Evolutionary conservation across 1,284 basidiomycete species (phyloP).

Genomic region (Pseudozyma hubeiensis): DNA sequence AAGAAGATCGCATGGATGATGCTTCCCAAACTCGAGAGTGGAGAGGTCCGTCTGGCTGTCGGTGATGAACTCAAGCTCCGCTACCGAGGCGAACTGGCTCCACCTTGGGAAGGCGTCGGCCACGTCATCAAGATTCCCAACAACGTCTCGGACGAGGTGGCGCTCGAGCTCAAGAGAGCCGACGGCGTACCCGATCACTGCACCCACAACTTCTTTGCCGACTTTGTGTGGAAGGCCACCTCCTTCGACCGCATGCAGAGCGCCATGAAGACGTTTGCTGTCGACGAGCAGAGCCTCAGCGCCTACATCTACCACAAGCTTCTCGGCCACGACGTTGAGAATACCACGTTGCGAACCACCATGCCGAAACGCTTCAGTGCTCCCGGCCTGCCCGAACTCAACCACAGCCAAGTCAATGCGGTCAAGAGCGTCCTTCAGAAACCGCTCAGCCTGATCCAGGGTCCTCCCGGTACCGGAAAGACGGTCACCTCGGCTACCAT

Average conservation of each 20-base stretch:
- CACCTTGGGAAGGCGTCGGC: constrained; percentile 90
- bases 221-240: constrained; percentile 99
- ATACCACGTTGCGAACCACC: constrained; percentile 81
- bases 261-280: constrained; percentile 99
- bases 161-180: constrained; percentile 86
- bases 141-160: constrained; percentile 98
- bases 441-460: constrained; percentile 93
- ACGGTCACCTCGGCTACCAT: constrained; percentile 99
- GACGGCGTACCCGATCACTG: constrained; percentile 95
- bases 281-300: constrained; percentile 98
- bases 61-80: constrained; percentile 93
- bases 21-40: constrained; percentile 95
- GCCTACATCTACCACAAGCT: constrained; percentile 99
- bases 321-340: constrained; percentile 92
- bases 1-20: constrained; percentile 97
- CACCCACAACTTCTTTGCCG: constrained; percentile 92
- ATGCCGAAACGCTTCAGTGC: constrained; percentile 98
- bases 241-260: constrained; percentile 99
- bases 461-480: constrained; percentile 98
- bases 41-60: constrained; percentile 94
- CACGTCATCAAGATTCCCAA: constrained; percentile 99
- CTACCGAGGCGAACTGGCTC: constrained; percentile 85
- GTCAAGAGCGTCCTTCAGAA: constrained; percentile 99
- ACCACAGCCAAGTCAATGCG: constrained; percentile 98
- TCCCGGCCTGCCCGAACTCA: constrained; percentile 95